These are phyloP conservation scores for Sphaerostilbella broomeana DNA, from an alignment of 2,329 filamentous ascomycete genomes.

Conservation along the genomic window DNA sequence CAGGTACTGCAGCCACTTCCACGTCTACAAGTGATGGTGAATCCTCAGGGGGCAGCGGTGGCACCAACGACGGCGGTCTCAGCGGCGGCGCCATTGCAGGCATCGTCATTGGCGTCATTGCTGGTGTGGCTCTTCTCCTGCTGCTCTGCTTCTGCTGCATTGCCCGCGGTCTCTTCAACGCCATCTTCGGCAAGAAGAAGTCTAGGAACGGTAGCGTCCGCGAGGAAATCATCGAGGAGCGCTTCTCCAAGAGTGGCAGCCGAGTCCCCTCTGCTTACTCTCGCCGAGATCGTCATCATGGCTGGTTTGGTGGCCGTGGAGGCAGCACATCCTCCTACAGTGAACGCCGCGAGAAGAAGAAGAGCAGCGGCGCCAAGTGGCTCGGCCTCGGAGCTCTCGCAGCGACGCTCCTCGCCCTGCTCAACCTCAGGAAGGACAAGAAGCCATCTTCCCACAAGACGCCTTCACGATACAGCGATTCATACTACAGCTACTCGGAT, in stretches of 20 bases:
- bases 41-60: conserved; percentile 30
- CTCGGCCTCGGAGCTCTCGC: conserved; percentile 46
- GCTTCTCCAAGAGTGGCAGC: conserved; percentile 43
- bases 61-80: conserved; percentile 40
- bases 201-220: conserved; percentile 27
- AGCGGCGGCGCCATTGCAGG: conserved; percentile 71
- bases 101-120: conserved; percentile 69
- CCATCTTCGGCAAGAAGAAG: conserved; percentile 54
- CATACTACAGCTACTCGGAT: conserved; percentile 47
- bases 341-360: conserved; percentile 44
- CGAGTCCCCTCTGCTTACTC: conserved; percentile 35
- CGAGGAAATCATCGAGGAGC: conserved; percentile 58
- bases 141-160: conserved; percentile 72
- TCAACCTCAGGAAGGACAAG: conserved; percentile 49
- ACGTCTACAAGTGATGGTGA: conserved; percentile 39
- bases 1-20: conserved; percentile 39
- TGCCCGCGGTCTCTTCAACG: conserved; percentile 54
- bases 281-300: conserved; percentile 47
- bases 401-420: conserved; percentile 45
- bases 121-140: conserved; percentile 59
- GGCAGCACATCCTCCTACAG: conserved; percentile 33
- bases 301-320: conserved; percentile 50
- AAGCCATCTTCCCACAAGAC: conserved; percentile 34
- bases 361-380: conserved; percentile 43
- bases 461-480: conserved; percentile 44